Percentiles rank a stretch among this genome's conserved stretches.
Evolutionary conservation across 805 yeast species (phyloP).

Genomic region (Myxozyma kluyveri): DNA sequence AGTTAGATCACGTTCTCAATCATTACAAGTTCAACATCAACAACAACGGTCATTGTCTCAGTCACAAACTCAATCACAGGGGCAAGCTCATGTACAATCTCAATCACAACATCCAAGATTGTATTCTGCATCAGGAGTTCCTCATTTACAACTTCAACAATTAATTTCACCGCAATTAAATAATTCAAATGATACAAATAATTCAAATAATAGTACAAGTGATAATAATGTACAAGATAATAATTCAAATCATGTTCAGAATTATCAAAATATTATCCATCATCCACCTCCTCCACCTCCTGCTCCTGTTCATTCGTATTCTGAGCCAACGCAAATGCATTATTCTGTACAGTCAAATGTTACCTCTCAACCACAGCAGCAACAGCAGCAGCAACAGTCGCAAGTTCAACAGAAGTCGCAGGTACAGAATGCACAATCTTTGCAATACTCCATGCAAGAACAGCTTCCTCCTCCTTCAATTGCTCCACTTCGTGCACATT

Average conservation of each 20-base stretch:
- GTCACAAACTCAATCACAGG: not conserved
- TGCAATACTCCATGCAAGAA: not conserved
- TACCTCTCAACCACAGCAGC: constrained; percentile 4
- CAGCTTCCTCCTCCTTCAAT: not conserved
- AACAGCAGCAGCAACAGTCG: constrained; percentile 7
- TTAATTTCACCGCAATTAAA: no score
- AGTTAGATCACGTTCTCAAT: not conserved
- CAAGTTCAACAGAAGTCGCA: constrained; percentile 6
- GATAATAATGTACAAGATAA: no score
- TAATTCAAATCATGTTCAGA: no score
- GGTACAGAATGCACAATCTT: not conserved
- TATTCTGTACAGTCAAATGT: no score
- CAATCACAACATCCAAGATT: no score
- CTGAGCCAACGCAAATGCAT: no score
- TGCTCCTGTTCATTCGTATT: no score
- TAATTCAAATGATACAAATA: no score
- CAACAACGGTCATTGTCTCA: not conserved
- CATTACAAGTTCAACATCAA: not conserved
- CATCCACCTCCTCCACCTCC: not conserved
- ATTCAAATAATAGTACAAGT: no score
- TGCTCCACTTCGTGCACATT: not conserved
- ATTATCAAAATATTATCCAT: not conserved
- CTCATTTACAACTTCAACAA: no score
- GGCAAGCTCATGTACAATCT: no score
- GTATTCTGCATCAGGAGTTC: no score